Evolutionary conservation across 176 grass and related monocot species (phyloP).

Genomic region (Musa itinerans): DNA sequence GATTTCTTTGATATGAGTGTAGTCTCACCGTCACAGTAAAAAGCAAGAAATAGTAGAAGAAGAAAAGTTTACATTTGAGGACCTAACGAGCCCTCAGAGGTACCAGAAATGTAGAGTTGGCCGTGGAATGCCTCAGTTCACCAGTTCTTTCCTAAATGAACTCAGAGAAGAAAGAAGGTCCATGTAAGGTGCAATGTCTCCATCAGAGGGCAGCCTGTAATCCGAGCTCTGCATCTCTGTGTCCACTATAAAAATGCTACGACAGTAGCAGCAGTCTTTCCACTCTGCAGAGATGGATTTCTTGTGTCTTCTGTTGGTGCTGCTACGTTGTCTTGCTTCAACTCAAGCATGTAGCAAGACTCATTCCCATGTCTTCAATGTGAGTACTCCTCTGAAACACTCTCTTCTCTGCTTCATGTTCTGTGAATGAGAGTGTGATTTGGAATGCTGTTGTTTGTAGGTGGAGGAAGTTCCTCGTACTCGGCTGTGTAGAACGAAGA

Average conservation of each 20-base stretch:
- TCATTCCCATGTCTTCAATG: constrained; percentile 2
- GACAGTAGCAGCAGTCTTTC: no score
- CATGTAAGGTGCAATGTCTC: neutral
- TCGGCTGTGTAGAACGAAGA: constrained; percentile 10
- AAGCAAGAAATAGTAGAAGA: no score
- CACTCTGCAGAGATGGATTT: neutral
- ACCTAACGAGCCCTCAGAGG: no score
- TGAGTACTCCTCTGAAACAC: neutral
- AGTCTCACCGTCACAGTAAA: no score
- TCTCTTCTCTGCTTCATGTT: neutral
- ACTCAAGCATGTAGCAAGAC: neutral
- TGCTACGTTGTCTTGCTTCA: neutral
- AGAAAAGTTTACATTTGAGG: no score
- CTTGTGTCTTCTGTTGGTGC: neutral
- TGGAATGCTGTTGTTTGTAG: neutral
- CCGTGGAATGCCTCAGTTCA: no score
- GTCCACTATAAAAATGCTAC: neutral
- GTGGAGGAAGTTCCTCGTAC: constrained; percentile 3
- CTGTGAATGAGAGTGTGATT: neutral
- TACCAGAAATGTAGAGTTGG: no score
- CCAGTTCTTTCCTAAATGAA: no score
- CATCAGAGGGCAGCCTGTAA: neutral
- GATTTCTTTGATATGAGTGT: no score
- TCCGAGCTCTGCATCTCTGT: neutral
- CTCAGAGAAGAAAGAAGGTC: neutral